Evolutionary conservation across 176 grass and related monocot genomes (phyloP).

Genomic region (Hyparrhenia diplandra): DNA sequence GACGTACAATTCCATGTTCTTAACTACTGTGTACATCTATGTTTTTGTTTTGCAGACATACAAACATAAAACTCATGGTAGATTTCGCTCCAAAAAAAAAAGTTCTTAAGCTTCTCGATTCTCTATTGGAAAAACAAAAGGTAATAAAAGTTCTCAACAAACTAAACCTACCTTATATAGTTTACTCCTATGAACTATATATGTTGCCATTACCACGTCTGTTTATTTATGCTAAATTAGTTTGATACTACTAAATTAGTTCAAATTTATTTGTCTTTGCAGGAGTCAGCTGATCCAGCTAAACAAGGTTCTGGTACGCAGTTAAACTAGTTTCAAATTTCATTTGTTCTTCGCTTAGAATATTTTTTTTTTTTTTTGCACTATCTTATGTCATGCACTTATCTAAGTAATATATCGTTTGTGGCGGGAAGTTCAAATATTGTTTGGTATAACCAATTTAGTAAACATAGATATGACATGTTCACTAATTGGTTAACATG

Average conservation of each 20-base stretch:
- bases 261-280: neutral
- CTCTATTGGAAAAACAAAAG: neutral
- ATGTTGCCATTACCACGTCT: neutral
- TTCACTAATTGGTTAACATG: no score
- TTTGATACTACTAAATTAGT: neutral
- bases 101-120: neutral
- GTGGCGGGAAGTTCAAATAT: no score
- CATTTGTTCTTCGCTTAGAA: no score
- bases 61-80: neutral
- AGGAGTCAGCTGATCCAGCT: neutral
- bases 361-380: no score
- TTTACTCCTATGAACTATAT: neutral
- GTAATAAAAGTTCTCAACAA: neutral
- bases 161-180: neutral
- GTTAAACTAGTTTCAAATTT: neutral
- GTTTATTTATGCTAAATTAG: neutral
- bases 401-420: no score
- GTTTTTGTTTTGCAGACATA: neutral
- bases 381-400: no score
- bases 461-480: no score
- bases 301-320: neutral
- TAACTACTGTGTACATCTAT: neutral
- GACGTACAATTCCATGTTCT: neutral
- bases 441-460: no score
- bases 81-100: neutral